Conservation (phyloP, 441 rosid species). For the Adansonia madagascariensis region DNA sequence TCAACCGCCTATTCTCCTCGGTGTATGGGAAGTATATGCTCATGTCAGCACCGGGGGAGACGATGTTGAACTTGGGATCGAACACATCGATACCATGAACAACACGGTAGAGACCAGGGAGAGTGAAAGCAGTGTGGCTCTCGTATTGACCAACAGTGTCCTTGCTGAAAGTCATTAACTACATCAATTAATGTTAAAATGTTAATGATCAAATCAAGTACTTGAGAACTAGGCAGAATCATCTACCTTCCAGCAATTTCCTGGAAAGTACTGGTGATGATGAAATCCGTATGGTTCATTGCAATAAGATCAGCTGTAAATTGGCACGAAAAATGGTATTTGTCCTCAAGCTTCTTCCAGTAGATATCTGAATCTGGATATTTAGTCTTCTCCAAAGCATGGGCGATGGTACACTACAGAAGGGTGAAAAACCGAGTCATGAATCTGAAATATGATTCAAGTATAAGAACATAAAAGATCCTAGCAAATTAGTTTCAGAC, state of each 20-base stretch:
- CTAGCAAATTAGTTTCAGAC: slow-evolving; percentile 11
- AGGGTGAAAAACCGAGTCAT: slow-evolving; percentile 11
- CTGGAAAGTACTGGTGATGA: slow-evolving; percentile 96
- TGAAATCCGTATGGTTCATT: slow-evolving; percentile 95
- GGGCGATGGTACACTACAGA: slow-evolving; percentile 88
- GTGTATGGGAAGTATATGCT: too few species aligned
- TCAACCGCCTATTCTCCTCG: too few species aligned
- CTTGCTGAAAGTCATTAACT: too few species aligned
- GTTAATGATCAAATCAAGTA: background rate
- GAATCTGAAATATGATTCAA: background rate
- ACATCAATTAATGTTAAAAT: too few species aligned
- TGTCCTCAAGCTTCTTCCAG: slow-evolving; percentile 92
- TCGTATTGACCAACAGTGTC: too few species aligned
- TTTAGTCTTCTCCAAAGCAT: slow-evolving; percentile 93
- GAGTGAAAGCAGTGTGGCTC: too few species aligned
- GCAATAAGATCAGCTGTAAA: slow-evolving; percentile 93
- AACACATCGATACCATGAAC: too few species aligned
- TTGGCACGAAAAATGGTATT: slow-evolving; percentile 95
- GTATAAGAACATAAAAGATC: background rate
- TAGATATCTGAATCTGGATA: slow-evolving; percentile 93
- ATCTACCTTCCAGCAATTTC: slow-evolving; percentile 93
- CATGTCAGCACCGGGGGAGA: too few species aligned
- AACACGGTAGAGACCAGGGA: too few species aligned
- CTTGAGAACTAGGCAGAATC: background rate
- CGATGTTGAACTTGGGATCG: too few species aligned